Evolutionary conservation across 305 asterid genomes (phyloP).

Genomic region (Caryopteris hybrid): DNA sequence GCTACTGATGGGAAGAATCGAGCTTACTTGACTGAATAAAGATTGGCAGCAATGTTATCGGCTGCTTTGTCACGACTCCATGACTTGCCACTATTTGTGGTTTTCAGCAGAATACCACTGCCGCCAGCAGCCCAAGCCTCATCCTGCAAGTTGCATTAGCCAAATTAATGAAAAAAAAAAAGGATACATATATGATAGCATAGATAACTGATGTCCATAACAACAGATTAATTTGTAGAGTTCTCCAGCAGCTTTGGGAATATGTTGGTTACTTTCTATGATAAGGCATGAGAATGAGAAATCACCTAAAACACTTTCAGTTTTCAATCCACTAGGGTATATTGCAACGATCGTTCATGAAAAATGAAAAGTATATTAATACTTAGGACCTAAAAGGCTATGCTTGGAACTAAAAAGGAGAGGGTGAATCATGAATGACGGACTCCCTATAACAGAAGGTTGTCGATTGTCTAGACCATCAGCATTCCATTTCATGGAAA

Average conservation of each 20-base stretch:
- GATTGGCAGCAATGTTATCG: constrained; percentile 27
- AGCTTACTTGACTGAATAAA: constrained; percentile 25
- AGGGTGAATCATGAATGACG: too few species aligned
- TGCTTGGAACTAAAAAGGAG: neutral
- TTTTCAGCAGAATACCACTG: constrained; percentile 84
- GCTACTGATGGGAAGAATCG: neutral
- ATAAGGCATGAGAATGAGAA: too few species aligned
- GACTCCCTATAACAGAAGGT: too few species aligned
- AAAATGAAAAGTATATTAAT: neutral
- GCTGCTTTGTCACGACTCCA: constrained; percentile 84
- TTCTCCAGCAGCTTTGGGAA: neutral
- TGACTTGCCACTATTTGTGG: constrained; percentile 82
- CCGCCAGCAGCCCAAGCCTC: constrained; percentile 99
- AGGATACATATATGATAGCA: neutral
- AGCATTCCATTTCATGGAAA: neutral
- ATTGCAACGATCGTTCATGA: neutral
- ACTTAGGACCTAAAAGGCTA: too few species aligned
- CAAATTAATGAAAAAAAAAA: neutral
- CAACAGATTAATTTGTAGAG: neutral
- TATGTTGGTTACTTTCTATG: neutral
- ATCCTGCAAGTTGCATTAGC: constrained; percentile 41
- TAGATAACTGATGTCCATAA: neutral
- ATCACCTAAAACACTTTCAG: too few species aligned
- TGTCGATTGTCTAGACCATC: neutral
- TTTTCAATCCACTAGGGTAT: neutral